Evolutionary conservation across 2,329 filamentous ascomycete species (phyloP).

Genomic region (Lachnum nothofagi): DNA sequence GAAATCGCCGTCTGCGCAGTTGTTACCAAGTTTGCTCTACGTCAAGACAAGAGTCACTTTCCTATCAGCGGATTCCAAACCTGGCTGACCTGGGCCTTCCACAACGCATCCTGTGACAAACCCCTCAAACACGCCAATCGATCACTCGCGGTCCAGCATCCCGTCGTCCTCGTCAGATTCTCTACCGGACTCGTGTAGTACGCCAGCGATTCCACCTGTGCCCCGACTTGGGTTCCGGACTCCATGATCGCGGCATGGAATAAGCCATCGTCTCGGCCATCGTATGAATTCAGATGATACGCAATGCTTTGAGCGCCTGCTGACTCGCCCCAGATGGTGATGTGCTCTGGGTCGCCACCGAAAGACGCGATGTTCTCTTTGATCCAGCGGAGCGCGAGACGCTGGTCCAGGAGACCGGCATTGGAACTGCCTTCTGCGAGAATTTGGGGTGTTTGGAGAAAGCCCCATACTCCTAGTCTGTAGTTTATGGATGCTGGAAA

Average conservation of each 20-base stretch:
- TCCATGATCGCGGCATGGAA: constrained; percentile 52
- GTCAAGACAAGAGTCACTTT: background rate
- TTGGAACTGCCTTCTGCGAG: constrained; percentile 55
- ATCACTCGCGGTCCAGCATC: constrained; percentile 19
- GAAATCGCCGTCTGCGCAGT: constrained; percentile 40
- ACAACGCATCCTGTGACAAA: constrained; percentile 18
- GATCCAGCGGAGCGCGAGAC: constrained; percentile 40
- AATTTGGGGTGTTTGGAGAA: constrained; percentile 54
- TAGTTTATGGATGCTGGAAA: constrained; percentile 51
- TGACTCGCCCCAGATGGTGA: constrained; percentile 37
- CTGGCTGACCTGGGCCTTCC: constrained; percentile 15
- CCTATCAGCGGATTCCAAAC: constrained; percentile 22
- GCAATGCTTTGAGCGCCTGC: constrained; percentile 51
- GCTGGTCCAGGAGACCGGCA: constrained; percentile 58
- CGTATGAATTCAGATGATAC: constrained; percentile 50
- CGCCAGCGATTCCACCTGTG: constrained; percentile 21
- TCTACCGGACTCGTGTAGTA: constrained; percentile 35
- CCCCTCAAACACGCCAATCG: constrained; percentile 22
- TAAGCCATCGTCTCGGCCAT: constrained; percentile 49
- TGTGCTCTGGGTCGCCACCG: background rate
- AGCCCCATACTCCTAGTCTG: constrained; percentile 62
- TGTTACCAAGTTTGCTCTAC: background rate
- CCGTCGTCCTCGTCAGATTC: constrained; percentile 33
- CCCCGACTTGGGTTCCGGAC: constrained; percentile 38
- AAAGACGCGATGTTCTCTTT: constrained; percentile 2